phyloP scores from a whole-genome alignment of 2,329 filamentous ascomycete species.

The Lachnellula suecica region DNA sequence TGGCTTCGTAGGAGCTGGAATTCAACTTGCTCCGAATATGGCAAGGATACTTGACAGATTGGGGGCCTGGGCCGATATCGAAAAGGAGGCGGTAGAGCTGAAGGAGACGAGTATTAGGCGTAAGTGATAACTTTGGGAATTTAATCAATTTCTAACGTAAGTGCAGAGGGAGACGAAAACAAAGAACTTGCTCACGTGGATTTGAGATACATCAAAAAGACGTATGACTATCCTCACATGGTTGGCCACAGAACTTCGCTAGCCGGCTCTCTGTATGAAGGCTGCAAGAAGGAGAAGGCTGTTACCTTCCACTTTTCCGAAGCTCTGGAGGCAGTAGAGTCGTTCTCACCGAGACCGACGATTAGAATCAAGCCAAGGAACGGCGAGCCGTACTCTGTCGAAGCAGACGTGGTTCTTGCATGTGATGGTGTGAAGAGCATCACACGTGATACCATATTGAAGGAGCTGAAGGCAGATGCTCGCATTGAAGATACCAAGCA shows the following conservation, averaged over 20 bases:
- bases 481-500: conserved; percentile 69
- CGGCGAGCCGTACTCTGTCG: conserved; percentile 46
- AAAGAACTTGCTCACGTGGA: conserved; percentile 69
- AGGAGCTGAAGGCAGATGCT: conserved; percentile 39
- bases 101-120: conserved; percentile 71
- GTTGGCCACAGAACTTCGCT: conserved; percentile 75
- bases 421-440: conserved; percentile 57
- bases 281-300: conserved; percentile 60
- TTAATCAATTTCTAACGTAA: background rate
- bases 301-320: conserved; percentile 70
- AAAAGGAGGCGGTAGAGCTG: conserved; percentile 68
- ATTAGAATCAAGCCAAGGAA: conserved; percentile 60
- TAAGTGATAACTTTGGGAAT: conserved; percentile 33
- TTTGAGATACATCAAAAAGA: conserved; percentile 63
- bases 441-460: conserved; percentile 53
- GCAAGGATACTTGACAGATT: conserved; percentile 71
- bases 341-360: conserved; percentile 57
- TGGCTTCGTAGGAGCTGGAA: conserved; percentile 81
- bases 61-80: conserved; percentile 71
- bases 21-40: conserved; percentile 83
- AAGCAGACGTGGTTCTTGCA: conserved; percentile 52
- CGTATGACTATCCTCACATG: conserved; percentile 76
- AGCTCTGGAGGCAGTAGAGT: conserved; percentile 52
- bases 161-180: conserved; percentile 66
- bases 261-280: conserved; percentile 67